phyloP scores from a whole-genome alignment of 2,329 filamentous ascomycete species.

The Cladosporium sp. region DNA sequence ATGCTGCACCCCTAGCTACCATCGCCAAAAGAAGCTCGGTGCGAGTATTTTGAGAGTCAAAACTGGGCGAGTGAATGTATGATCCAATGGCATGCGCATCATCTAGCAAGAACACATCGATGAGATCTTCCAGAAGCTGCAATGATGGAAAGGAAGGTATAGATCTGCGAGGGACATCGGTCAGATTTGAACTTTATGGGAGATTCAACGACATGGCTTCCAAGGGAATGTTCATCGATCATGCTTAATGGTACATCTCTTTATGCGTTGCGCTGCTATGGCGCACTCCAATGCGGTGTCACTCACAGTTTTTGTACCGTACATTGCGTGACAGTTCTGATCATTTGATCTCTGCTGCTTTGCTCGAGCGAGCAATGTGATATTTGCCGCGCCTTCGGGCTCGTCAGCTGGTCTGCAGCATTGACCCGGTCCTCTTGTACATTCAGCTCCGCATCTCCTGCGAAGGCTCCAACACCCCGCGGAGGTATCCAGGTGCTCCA shows the following conservation, averaged over 20 bases:
- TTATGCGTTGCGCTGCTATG: no score
- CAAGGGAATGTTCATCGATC: no score
- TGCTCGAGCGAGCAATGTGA: slow-evolving; percentile 21
- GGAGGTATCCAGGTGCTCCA: slow-evolving; percentile 27
- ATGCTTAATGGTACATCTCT: no score
- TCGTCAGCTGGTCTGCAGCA: slow-evolving; percentile 22
- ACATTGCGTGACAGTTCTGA: slow-evolving; percentile 22
- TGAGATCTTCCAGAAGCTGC: slow-evolving; percentile 55
- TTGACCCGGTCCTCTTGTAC: slow-evolving; percentile 21
- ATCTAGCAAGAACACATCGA: slow-evolving; percentile 54
- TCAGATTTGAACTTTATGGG: no score
- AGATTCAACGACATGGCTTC: no score
- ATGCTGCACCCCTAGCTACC: slow-evolving; percentile 54
- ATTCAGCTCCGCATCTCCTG: slow-evolving; percentile 23
- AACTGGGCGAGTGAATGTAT: slow-evolving; percentile 58
- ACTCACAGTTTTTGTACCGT: slow-evolving; percentile 11
- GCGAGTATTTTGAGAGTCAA: slow-evolving; percentile 49
- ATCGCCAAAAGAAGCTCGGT: slow-evolving; percentile 56
- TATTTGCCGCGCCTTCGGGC: slow-evolving; percentile 18
- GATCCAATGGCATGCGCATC: slow-evolving; percentile 52
- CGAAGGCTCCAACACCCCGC: slow-evolving; percentile 18
- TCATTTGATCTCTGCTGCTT: slow-evolving; percentile 24
- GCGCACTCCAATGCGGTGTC: background rate
- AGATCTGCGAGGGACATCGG: no score
- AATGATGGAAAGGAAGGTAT: slow-evolving; percentile 59